Conservation (phyloP, 108 stramenopile species). For the Fragilariopsis cylindrus region DNA sequence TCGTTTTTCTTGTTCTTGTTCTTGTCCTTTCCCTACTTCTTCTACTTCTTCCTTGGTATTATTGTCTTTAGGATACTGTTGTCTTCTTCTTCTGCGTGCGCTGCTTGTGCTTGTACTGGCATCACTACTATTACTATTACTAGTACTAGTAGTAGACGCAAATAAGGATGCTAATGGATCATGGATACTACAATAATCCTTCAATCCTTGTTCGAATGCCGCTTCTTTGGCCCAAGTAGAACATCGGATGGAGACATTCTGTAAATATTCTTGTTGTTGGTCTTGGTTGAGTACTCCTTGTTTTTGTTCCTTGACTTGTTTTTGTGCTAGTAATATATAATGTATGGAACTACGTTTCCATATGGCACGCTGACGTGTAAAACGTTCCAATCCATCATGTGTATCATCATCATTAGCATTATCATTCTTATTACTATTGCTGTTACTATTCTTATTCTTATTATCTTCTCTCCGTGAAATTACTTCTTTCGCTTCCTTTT, state of each 20-base stretch:
- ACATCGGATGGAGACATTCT: constrained; percentile 20
- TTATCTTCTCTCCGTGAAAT: background rate
- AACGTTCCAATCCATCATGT: constrained; percentile 18
- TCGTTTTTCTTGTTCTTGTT: background rate
- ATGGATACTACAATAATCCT: constrained; percentile 24
- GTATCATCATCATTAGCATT: background rate
- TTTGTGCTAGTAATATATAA: constrained; percentile 15
- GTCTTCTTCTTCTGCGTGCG: background rate
- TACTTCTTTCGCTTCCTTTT: constrained; percentile 11
- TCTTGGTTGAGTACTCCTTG: background rate
- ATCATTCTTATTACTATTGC: background rate
- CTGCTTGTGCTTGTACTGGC: too few species aligned
- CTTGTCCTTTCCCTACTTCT: background rate
- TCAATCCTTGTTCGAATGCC: constrained; percentile 23
- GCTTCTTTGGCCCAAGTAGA: constrained; percentile 31
- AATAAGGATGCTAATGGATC: constrained; percentile 26
- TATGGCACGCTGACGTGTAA: constrained; percentile 18
- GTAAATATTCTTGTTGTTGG: constrained; percentile 13
- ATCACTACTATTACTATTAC: too few species aligned
- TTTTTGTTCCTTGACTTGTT: background rate
- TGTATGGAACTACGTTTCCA: constrained; percentile 27
- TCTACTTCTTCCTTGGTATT: background rate
- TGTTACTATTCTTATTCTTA: background rate
- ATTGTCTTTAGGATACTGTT: background rate
- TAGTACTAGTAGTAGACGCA: background rate